phyloP scores from a whole-genome alignment of 2,329 filamentous ascomycete genomes.

The Hymenoscyphus fructigenus region DNA sequence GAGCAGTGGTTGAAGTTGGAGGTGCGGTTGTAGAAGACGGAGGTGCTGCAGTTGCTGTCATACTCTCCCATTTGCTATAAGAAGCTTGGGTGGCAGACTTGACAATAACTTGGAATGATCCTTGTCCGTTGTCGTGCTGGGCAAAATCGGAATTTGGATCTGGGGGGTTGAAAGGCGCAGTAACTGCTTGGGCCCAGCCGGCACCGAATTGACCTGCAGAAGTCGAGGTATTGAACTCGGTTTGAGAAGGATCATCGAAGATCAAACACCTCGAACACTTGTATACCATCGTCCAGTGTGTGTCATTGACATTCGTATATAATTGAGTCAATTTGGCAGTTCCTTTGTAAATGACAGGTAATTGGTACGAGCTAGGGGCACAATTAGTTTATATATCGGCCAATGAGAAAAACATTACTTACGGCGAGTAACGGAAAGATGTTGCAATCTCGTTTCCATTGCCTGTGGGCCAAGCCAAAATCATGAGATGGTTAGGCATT shows the following conservation, averaged over 20 bases:
- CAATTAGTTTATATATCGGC: slow-evolving; percentile 3
- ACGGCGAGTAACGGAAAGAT: slow-evolving; percentile 55
- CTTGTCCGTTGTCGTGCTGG: slow-evolving; percentile 56
- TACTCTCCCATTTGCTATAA: slow-evolving; percentile 36
- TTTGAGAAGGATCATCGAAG: slow-evolving; percentile 51
- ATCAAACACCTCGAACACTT: slow-evolving; percentile 58
- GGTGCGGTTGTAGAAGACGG: slow-evolving; percentile 33
- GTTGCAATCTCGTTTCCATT: slow-evolving; percentile 51
- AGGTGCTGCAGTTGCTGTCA: slow-evolving; percentile 31
- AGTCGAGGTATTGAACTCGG: slow-evolving; percentile 44
- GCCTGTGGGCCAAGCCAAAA: slow-evolving; percentile 55
- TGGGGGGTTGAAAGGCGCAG: slow-evolving; percentile 39
- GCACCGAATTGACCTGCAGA: slow-evolving; percentile 46
- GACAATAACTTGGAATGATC: slow-evolving; percentile 51
- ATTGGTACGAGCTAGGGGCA: slow-evolving; percentile 50
- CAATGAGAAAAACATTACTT: slow-evolving; percentile 10
- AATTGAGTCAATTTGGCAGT: slow-evolving; percentile 62
- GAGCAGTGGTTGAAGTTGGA: slow-evolving; percentile 46
- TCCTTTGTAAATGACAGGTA: slow-evolving; percentile 59
- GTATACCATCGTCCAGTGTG: slow-evolving; percentile 63
- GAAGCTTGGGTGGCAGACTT: slow-evolving; percentile 43
- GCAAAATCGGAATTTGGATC: slow-evolving; percentile 47
- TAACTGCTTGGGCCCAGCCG: slow-evolving; percentile 54
- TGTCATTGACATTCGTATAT: slow-evolving; percentile 55
- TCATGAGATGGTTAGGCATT: slow-evolving; percentile 58